These are phyloP conservation scores for Fusarium robinianum DNA, from an alignment of 2,329 filamentous ascomycete genomes.

Conservation along the genomic window DNA sequence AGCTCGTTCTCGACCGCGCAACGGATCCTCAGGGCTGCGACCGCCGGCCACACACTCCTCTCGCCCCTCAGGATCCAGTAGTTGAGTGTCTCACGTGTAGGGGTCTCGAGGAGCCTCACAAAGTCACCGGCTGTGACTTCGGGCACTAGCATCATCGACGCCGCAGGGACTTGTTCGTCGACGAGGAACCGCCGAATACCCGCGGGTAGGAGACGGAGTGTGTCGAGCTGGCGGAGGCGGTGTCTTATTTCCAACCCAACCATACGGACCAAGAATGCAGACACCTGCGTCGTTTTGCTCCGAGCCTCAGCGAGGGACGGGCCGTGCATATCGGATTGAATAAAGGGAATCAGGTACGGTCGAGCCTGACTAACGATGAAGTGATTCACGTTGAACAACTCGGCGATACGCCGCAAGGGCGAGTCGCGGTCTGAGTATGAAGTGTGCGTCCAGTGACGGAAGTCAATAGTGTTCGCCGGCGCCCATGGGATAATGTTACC, in stretches of 20 bases:
- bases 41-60: conserved; percentile 86
- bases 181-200: conserved; percentile 76
- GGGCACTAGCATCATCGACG: conserved; percentile 80
- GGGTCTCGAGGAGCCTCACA: conserved; percentile 77
- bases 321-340: conserved; percentile 79
- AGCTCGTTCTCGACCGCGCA: conserved; percentile 88
- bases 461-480: conserved; percentile 62
- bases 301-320: conserved; percentile 65
- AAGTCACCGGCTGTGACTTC: conserved; percentile 76
- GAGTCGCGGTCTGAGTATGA: conserved; percentile 68
- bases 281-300: conserved; percentile 61
- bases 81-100: conserved; percentile 73
- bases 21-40: conserved; percentile 78
- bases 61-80: conserved; percentile 89
- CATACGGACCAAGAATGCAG: conserved; percentile 66
- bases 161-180: conserved; percentile 79
- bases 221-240: conserved; percentile 79
- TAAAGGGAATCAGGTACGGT: conserved; percentile 85
- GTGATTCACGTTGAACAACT: conserved; percentile 92
- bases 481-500: conserved; percentile 77
- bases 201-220: conserved; percentile 71
- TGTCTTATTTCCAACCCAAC: conserved; percentile 79
- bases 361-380: conserved; percentile 93
- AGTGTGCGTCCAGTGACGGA: conserved; percentile 69
- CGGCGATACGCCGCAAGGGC: conserved; percentile 71